Percentiles rank a stretch among this genome's conserved stretches.
Conservation (phyloP, 164 flowering plant species). For the Nelumbo lutea region DNA sequence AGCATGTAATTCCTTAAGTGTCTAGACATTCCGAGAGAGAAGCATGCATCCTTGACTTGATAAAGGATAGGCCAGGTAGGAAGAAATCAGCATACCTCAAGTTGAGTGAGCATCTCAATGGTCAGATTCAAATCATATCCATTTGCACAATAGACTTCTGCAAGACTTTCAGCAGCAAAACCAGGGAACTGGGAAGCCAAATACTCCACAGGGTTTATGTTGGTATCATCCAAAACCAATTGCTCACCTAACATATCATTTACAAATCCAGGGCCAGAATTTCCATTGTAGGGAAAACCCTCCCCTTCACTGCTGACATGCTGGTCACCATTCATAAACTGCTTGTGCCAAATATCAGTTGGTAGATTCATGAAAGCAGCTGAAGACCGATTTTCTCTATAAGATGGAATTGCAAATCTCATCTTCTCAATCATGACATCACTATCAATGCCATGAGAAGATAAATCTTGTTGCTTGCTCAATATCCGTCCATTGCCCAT, state of each 20-base stretch:
- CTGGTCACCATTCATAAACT: conserved; percentile 36
- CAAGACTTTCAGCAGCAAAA: conserved; percentile 92
- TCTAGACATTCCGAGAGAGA: neutral
- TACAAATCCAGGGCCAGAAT: conserved; percentile 40
- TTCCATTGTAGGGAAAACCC: conserved; percentile 39
- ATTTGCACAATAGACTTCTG: conserved; percentile 82
- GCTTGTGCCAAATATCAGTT: conserved; percentile 69
- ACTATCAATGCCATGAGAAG: conserved; percentile 39
- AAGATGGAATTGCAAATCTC: conserved; percentile 41
- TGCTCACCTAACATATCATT: conserved; percentile 48
- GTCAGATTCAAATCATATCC: conserved; percentile 86
- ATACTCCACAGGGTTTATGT: conserved; percentile 61
- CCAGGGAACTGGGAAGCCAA: conserved; percentile 89
- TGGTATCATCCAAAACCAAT: conserved; percentile 37
- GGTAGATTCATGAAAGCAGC: conserved; percentile 34
- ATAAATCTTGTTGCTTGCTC: conserved; percentile 43
- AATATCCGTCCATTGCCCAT: conserved; percentile 33
- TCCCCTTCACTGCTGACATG: conserved; percentile 40
- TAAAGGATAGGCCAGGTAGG: neutral
- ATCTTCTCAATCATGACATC: conserved; percentile 45
- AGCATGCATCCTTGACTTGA: conserved; percentile 1
- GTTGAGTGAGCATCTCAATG: conserved; percentile 92
- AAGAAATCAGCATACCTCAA: conserved; percentile 63
- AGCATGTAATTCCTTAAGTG: neutral
- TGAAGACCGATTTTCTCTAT: conserved; percentile 49